phyloP scores from a whole-genome alignment of 1,139 yeast species.

The Nakaseomyces uthaithaninus region DNA sequence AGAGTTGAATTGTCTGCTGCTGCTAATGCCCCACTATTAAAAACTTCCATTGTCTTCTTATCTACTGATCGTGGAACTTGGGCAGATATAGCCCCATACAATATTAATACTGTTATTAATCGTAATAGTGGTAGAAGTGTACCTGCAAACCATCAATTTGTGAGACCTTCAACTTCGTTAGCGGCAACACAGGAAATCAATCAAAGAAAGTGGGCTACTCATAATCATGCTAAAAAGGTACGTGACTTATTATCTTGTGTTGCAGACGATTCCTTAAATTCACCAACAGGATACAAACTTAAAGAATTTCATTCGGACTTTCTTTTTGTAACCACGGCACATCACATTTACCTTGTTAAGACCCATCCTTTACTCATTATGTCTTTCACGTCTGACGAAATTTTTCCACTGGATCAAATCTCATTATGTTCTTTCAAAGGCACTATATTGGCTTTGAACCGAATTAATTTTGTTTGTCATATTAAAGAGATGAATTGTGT shows the following conservation, averaged over 20 bases:
- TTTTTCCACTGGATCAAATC: conserved; percentile 35
- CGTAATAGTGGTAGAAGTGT: background rate
- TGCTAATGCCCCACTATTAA: background rate
- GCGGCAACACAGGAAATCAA: conserved; percentile 4
- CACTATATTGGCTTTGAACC: conserved; percentile 34
- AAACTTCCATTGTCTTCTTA: background rate
- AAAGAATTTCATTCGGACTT: conserved; percentile 16
- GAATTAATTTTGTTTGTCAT: conserved; percentile 42
- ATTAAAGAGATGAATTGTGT: conserved; percentile 48
- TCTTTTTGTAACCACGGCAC: conserved; percentile 19
- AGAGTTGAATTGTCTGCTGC: background rate
- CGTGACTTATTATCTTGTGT: conserved; percentile 8
- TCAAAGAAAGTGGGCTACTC: conserved; percentile 17
- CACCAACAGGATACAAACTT: conserved; percentile 16
- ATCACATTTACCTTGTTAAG: conserved; percentile 16
- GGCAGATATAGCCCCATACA: conserved; percentile 4
- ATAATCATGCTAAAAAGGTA: conserved; percentile 20
- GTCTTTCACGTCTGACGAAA: conserved; percentile 36
- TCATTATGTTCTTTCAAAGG: conserved; percentile 32
- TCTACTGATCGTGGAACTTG: conserved; percentile 4
- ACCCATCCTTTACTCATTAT: conserved; percentile 36
- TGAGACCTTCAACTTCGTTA: conserved; percentile 3
- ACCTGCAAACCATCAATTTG: conserved; percentile 1
- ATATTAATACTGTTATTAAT: background rate
- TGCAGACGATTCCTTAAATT: conserved; percentile 10